Conservation (phyloP, 805 yeast species). For the Candida sphagnicola region DNA sequence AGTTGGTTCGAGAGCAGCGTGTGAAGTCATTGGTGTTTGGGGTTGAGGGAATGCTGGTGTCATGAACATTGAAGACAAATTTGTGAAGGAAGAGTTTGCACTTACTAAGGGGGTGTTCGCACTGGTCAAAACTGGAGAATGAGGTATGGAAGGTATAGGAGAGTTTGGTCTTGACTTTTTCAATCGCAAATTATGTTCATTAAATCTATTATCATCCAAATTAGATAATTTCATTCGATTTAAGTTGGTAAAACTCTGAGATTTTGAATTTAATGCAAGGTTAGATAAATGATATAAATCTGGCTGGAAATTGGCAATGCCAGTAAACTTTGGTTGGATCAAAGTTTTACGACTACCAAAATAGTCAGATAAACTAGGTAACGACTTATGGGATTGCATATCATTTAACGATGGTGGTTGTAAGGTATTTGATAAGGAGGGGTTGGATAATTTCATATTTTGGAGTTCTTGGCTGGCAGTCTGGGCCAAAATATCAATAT, state of each 20-base stretch:
- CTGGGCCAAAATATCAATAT: slow-evolving; percentile 49
- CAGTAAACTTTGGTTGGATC: slow-evolving; percentile 6
- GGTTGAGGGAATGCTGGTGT: slow-evolving; percentile 17
- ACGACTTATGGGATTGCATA: slow-evolving; percentile 36
- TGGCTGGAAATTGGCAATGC: slow-evolving; percentile 8
- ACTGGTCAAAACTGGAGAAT: slow-evolving; percentile 37
- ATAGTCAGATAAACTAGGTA: slow-evolving; percentile 50
- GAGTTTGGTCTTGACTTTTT: slow-evolving; percentile 51
- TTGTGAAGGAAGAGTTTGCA: slow-evolving; percentile 38
- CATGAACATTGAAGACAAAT: slow-evolving; percentile 33
- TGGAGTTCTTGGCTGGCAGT: slow-evolving; percentile 55
- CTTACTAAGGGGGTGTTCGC: slow-evolving; percentile 38
- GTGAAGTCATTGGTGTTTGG: slow-evolving; percentile 9
- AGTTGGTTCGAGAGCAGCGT: slow-evolving; percentile 4
- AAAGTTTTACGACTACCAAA: slow-evolving; percentile 22
- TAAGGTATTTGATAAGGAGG: not conserved
- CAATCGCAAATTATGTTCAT: slow-evolving; percentile 40
- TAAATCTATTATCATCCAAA: slow-evolving; percentile 46
- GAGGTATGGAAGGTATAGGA: slow-evolving; percentile 40
- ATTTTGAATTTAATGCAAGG: slow-evolving; percentile 13
- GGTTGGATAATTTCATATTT: slow-evolving; percentile 26
- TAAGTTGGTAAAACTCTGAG: slow-evolving; percentile 13
- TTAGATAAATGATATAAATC: slow-evolving; percentile 23
- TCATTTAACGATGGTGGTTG: not conserved
- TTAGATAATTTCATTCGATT: slow-evolving; percentile 12